Conservation (phyloP, 2,329 filamentous ascomycete genomes). For the Fusarium fracticaudum region DNA sequence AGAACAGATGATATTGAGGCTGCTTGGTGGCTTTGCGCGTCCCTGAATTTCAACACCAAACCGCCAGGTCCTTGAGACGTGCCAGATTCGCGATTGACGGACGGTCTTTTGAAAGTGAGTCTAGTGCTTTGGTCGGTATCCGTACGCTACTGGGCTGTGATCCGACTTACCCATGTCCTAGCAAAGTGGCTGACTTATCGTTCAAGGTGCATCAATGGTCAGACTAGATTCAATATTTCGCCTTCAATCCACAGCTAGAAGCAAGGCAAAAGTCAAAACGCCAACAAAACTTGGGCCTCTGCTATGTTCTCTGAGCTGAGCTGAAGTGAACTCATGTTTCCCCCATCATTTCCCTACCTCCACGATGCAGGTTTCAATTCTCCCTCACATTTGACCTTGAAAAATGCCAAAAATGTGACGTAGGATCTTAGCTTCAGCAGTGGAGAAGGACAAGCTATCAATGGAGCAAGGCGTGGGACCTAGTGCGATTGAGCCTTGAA, state of each 20-base stretch:
- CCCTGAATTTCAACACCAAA: conserved; percentile 17
- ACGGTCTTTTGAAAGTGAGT: neutral
- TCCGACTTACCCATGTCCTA: conserved; percentile 6
- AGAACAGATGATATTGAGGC: conserved; percentile 19
- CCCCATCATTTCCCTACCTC: conserved; percentile 8
- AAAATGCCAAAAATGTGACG: conserved; percentile 23
- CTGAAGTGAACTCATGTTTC: neutral
- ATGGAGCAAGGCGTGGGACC: conserved; percentile 8
- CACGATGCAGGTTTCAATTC: conserved; percentile 30
- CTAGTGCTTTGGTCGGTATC: conserved; percentile 20
- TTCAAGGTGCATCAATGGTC: conserved; percentile 30
- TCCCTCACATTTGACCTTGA: conserved; percentile 29
- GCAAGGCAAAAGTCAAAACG: neutral
- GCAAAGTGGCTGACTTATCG: conserved; percentile 26
- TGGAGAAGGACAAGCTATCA: conserved; percentile 18
- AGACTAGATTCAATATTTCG: conserved; percentile 20
- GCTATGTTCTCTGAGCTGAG: neutral
- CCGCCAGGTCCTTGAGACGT: conserved; percentile 20
- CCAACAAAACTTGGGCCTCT: neutral
- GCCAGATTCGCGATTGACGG: conserved; percentile 22
- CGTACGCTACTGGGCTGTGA: conserved; percentile 24
- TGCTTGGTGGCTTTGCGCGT: conserved; percentile 1
- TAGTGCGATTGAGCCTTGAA: conserved; percentile 14
- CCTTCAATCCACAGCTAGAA: neutral
- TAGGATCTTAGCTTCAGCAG: conserved; percentile 10